Conservation (phyloP, 1,284 basidiomycete species). For the Schizopora paradoxa region DNA sequence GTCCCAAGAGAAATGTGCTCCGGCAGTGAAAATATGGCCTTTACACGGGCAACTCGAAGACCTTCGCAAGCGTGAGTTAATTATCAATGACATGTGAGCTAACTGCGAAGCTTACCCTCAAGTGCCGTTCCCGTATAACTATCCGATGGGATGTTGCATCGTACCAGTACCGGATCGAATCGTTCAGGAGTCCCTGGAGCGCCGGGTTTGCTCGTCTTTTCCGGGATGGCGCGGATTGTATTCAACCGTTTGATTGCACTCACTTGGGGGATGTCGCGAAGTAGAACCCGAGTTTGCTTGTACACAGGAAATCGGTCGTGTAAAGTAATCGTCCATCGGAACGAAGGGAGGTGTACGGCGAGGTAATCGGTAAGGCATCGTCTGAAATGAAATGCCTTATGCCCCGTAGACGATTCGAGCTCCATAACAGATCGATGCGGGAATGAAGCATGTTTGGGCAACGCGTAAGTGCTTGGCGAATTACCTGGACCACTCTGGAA, state of each 20-base stretch:
- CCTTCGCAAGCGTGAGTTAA: constrained; percentile 5
- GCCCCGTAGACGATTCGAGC: not conserved
- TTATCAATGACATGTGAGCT: not conserved
- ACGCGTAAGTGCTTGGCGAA: not conserved
- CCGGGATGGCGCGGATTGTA: not conserved
- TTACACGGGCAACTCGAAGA: constrained; percentile 9
- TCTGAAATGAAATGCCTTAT: not conserved
- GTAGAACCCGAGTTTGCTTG: not conserved
- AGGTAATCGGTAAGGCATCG: not conserved
- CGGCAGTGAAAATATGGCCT: constrained; percentile 16
- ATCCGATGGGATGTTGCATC: no score
- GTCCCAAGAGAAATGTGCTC: constrained; percentile 6
- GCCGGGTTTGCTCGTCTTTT: not conserved
- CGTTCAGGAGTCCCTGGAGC: constrained; percentile 1
- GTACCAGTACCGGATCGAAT: constrained; percentile 5
- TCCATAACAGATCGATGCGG: not conserved
- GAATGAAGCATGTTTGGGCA: not conserved
- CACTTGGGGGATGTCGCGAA: not conserved
- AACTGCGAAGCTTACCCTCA: no score
- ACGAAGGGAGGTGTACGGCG: not conserved
- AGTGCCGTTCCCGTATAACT: no score
- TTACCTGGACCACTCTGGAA: not conserved
- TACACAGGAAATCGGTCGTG: not conserved
- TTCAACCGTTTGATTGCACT: not conserved
- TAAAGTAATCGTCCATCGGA: no score